Evolutionary conservation across 192 early-diverging fungal species (phyloP), one percentile per base, ranked within the genome.

Genomic region (Coemansia sp.): DNA sequence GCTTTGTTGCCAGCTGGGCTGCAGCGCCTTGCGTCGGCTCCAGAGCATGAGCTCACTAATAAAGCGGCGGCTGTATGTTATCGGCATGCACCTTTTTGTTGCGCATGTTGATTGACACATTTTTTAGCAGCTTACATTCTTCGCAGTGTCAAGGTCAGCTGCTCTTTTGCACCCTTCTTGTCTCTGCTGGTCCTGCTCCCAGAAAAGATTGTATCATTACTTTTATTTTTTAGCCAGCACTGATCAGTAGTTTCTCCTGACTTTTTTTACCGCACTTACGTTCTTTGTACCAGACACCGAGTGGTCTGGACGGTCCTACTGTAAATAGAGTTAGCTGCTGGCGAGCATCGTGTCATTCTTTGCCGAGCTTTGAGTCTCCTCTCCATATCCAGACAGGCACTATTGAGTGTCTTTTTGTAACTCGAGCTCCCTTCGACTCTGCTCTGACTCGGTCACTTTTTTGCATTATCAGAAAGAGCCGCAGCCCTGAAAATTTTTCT

Each of bases 121-220:
- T 45, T 45, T 59, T 59, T 59, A 32, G 58, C 58, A 39, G 19
- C 43, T 47, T 25, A 23, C 45, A 48, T 48, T 48, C 47, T 48
- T 48, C 47, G 19, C 47, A 14, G 49, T 7, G 22, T 7, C 9
- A 17, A 51, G 8, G 22, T 51, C 25, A 47, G 43, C 43, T 29
- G 49, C 8, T 48, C 25, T 24, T 11, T 43, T 19, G 24, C 7
- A 23, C 41, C 58, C 25, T 32, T 22, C 11, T 45, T 60, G 56
- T 43, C 19, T 47, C 58, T n/a, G 58, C 41, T 60, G 5, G 39
- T 39, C 5, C 58, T 17, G 23, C 24, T 47, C 15, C 39, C 41
- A 43, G 41, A 43, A 43, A 43, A 43, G 15, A 57, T 57, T 21
- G 32, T 29, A 37, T 29, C 24, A 37, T 57, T 57, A 57, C 55